A percentile compares a stretch with the other conserved stretches of the same genome.
These are phyloP conservation scores for Mycena belliarum DNA, from an alignment of 768 basidiomycete genomes.

Conservation along the genomic window DNA sequence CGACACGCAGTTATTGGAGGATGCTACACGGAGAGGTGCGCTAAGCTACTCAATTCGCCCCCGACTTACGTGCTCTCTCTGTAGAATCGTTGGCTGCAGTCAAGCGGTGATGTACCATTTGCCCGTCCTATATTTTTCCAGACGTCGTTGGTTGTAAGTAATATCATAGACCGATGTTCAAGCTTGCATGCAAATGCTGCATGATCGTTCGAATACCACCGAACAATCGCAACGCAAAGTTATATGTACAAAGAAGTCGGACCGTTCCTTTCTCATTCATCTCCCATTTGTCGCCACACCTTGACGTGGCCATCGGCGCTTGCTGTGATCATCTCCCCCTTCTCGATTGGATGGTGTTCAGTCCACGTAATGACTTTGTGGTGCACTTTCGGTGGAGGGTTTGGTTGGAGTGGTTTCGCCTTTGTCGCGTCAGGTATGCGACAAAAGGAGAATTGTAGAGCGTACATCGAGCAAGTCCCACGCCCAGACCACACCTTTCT, in stretches of 20 bases:
- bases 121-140: conserved; percentile 3
- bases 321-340: conserved; percentile 83
- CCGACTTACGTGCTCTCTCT: background rate
- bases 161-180: conserved; percentile 1
- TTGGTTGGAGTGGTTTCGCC: conserved; percentile 71
- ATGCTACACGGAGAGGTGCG: conserved; percentile 93
- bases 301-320: conserved; percentile 92
- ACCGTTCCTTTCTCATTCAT: background rate
- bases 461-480: conserved; percentile 92
- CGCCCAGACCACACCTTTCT: conserved; percentile 84
- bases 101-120: conserved; percentile 19
- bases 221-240: background rate
- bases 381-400: conserved; percentile 78
- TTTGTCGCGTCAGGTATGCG: conserved; percentile 30
- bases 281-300: conserved; percentile 68
- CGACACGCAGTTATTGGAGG: conserved; percentile 93
- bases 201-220: background rate
- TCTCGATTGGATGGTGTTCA: conserved; percentile 82
- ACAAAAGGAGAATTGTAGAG: conserved; percentile 1
- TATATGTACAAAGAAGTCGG: background rate
- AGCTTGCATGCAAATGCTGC: background rate
- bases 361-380: conserved; percentile 89
- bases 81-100: conserved; percentile 36
- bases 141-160: conserved; percentile 14
- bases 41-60: background rate